Evolutionary conservation across 805 yeast species (phyloP).

Genomic region (Pichia nakasei): DNA sequence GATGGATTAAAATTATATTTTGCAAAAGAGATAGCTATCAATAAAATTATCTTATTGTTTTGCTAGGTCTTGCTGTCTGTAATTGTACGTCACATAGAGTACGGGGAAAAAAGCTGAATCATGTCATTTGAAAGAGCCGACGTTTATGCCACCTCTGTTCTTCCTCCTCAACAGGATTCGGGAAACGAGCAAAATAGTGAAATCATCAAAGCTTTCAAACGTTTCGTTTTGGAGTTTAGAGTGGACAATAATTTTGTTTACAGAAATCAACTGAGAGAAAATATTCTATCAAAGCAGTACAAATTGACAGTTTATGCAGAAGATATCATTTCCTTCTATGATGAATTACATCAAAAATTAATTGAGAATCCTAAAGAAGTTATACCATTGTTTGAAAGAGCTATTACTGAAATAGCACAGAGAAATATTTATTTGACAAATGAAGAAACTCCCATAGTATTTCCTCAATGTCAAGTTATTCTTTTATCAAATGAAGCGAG

Average conservation of each 20-base stretch:
- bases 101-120: too few relatives aligned
- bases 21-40: too few relatives aligned
- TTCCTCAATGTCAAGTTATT: constrained; percentile 81
- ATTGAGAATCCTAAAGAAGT: constrained; percentile 82
- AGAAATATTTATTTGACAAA: constrained; percentile 48
- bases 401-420: constrained; percentile 80
- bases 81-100: too few relatives aligned
- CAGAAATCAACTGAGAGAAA: constrained; percentile 85
- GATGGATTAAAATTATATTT: too few relatives aligned
- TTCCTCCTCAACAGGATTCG: constrained; percentile 66
- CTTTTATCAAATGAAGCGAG: constrained; percentile 64
- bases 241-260: constrained; percentile 75
- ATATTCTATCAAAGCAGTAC: constrained; percentile 68
- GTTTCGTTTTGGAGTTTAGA: constrained; percentile 79
- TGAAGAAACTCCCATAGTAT: constrained; percentile 39
- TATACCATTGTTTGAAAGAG: constrained; percentile 76
- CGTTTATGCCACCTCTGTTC: constrained; percentile 66
- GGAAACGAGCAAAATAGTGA: constrained; percentile 58
- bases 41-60: too few relatives aligned
- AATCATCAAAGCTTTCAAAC: constrained; percentile 65
- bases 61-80: too few relatives aligned
- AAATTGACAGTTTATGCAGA: constrained; percentile 68
- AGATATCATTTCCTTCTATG: constrained; percentile 81
- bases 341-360: constrained; percentile 76
- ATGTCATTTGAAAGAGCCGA: constrained; percentile 76